Conservation (phyloP, 495 filamentous ascomycete genomes). For the Thermochaetoides thermophila region DNA sequence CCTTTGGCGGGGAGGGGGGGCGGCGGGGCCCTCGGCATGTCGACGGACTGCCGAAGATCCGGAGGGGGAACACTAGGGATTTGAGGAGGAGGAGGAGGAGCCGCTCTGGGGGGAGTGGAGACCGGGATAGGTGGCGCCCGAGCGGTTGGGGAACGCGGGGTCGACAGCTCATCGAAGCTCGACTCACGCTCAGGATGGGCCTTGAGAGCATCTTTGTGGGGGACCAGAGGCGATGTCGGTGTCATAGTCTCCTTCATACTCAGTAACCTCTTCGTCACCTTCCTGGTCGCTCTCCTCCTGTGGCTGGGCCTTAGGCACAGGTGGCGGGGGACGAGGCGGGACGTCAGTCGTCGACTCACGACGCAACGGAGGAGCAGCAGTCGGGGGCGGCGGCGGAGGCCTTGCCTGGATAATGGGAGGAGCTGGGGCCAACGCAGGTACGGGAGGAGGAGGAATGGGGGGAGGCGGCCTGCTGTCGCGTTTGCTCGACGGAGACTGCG, state of each 20-base stretch:
- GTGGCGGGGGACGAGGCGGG: conserved; percentile 12
- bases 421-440: no score
- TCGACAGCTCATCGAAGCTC: conserved; percentile 43
- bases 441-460: conserved; percentile 34
- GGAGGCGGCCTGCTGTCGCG: conserved; percentile 37
- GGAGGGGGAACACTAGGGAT: conserved; percentile 8
- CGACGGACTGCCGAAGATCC: conserved; percentile 35
- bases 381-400: conserved; percentile 69
- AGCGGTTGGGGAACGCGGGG: conserved; percentile 31
- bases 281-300: conserved; percentile 41
- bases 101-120: conserved; percentile 28
- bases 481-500: conserved; percentile 25
- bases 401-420: conserved; percentile 43
- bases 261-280: conserved; percentile 68
- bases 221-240: conserved; percentile 89
- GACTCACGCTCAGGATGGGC: conserved; percentile 64
- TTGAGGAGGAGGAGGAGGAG: conserved; percentile 32
- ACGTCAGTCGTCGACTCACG: conserved; percentile 47
- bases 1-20: conserved; percentile 43
- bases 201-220: conserved; percentile 83
- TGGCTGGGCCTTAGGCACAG: conserved; percentile 17
- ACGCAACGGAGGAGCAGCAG: conserved; percentile 33
- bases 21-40: conserved; percentile 55
- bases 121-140: conserved; percentile 31
- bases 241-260: conserved; percentile 97